Evolutionary conservation across 176 grass and related monocot species (phyloP).

Genomic region (Oryza glumipatula): DNA sequence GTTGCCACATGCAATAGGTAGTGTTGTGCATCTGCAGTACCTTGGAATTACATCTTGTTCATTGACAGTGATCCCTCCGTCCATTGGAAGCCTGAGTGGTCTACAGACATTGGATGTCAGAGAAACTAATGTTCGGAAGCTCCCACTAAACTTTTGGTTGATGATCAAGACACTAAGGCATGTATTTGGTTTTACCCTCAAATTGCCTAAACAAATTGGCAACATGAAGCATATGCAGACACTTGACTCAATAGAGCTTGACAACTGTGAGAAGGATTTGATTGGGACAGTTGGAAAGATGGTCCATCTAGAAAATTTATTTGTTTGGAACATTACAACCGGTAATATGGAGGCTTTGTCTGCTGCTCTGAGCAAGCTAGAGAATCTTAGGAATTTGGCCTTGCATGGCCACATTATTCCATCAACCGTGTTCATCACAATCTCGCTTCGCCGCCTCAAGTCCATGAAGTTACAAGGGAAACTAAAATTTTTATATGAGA

Average conservation of each 20-base stretch:
- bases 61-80: neutral
- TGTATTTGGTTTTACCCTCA: slow-evolving; percentile 31
- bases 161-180: slow-evolving; percentile 26
- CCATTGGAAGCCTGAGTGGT: neutral
- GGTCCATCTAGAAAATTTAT: slow-evolving; percentile 1
- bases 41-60: slow-evolving; percentile 23
- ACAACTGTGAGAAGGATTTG: neutral
- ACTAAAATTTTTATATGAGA: rapidly evolving
- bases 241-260: slow-evolving; percentile 18
- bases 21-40: slow-evolving; percentile 19
- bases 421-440: neutral
- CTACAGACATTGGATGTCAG: slow-evolving; percentile 37
- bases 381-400: slow-evolving; percentile 12
- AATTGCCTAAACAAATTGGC: neutral
- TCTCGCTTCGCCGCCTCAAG: neutral
- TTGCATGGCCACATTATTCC: neutral
- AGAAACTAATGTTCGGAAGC: slow-evolving; percentile 15
- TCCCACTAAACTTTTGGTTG: slow-evolving; percentile 18
- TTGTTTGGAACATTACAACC: neutral
- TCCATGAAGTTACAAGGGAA: slow-evolving; percentile 13
- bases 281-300: neutral
- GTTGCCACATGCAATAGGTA: neutral
- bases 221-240: slow-evolving; percentile 9
- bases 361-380: neutral
- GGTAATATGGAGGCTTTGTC: neutral